Evolutionary conservation across 2,329 filamentous ascomycete species (phyloP), one percentile per base, ranked within the genome.

Genomic region (Cladosporium sp.): DNA sequence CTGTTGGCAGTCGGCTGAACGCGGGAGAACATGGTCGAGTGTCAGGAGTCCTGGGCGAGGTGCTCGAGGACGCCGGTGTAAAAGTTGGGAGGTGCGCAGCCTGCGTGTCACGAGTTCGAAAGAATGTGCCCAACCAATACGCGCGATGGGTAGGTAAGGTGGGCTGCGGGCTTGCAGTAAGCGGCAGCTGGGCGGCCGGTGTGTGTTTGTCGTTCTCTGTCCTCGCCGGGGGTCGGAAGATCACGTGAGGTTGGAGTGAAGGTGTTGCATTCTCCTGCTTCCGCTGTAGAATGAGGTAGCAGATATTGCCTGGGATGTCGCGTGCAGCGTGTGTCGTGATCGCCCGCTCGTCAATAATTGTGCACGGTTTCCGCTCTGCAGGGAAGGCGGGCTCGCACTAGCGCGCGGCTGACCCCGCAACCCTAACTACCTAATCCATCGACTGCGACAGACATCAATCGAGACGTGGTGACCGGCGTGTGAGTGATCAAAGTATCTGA

Each of bases 21-120:
- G 35, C 43, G 42, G 14, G 49, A 52, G 49, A 52, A 52, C 49
- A 52, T 52, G 49, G 35, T 46, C 43, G 49, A 34, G 43, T 19
- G 31, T 33, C 7, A 31, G 16, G 14, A n/a, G 10, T 19, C 37
- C 28, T 42, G 16, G 14, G 28, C 22, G 46, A 49, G 46, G 31
- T 14, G 11, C 37, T 49, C 35, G 13, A 35, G 9, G n/a, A n/a
- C 34, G n/a, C 34, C 10, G n/a, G 31, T 43, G 33, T 16, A 19
- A 13, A 33, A 11, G 13, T 35, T 35, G 8, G 9, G 18, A 13
- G 32, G 48, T 14, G 33, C 14, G 45, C 16, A 41, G 46, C 14
- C 35, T 18, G 48, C 18, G 35, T 28, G 48, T 43, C 48, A 50
- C 48, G 48, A 50, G 48, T 32, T 40, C 31, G 18, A 28, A 28